Evolutionary conservation across 345 rosid species (phyloP).

Genomic region (Ceriops decandra): DNA sequence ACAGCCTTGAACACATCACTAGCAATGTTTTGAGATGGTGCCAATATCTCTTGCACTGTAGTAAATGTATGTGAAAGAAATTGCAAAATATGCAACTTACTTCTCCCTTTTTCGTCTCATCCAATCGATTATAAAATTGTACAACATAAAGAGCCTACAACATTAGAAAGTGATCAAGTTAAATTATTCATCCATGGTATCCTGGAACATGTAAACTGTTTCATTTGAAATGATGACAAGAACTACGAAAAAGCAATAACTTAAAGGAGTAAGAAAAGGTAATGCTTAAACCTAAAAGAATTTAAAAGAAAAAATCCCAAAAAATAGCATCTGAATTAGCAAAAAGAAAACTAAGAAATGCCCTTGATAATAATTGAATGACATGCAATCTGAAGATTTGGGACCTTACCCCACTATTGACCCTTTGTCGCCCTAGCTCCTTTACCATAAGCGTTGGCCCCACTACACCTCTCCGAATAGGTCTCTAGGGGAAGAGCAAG

Average conservation of each 20-base stretch:
- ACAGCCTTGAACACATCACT: neutral
- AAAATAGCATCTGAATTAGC: neutral
- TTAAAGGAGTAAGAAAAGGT: neutral
- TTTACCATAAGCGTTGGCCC: conserved; percentile 77
- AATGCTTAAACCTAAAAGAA: neutral
- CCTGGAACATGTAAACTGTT: neutral
- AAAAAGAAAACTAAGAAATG: conserved; percentile 1
- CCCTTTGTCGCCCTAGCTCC: conserved; percentile 73
- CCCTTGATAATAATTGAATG: neutral
- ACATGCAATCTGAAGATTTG: conserved; percentile 1
- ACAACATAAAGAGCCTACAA: conserved; percentile 75
- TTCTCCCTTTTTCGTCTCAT: conserved; percentile 85
- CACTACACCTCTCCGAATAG: conserved; percentile 78
- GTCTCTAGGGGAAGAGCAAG: conserved; percentile 44
- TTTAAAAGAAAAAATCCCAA: neutral
- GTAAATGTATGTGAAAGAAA: neutral
- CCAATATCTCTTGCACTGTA: neutral
- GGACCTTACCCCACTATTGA: conserved; percentile 54
- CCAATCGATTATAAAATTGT: conserved; percentile 71
- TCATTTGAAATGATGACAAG: neutral
- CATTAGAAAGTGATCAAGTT: neutral
- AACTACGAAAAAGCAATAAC: neutral
- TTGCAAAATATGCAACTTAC: conserved; percentile 46
- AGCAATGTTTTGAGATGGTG: neutral
- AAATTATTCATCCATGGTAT: neutral